Base-by-base conservation (phyloP, 23 red algal genomes). In the Agarophyton chilense region DNA sequence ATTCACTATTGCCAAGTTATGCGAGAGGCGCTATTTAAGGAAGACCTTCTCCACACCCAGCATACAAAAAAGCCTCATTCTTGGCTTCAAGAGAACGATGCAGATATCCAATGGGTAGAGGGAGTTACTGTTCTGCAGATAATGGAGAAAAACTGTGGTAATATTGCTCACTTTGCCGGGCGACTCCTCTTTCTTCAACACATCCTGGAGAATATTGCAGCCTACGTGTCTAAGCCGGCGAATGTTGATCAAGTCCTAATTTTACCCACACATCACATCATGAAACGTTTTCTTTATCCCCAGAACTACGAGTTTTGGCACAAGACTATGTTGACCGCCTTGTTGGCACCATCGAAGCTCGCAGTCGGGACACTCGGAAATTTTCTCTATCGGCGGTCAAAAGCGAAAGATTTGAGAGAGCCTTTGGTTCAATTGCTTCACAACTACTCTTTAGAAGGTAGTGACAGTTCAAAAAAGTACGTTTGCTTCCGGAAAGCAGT, bases 121-220 rank as follows among this genome's bases (percentile, higher is more conserved):
- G 90, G 79, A 18, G 28, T 85, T 11, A 96, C 88, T n/a, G 67
- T 92, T 11, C 31, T 96, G 45, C 94, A 96, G 61, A 50, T 92
- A 44, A 34, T 96, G 44, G 87, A 92, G 36, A 93, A 86, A 33
- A 92, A 90, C 76, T 96, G 94, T 64, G 87, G 89, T 17, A 96
- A 96, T 52, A 96, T 96, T 74, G 94, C 94, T 51, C 94, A 96
- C 68, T 96, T 88, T 60, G 70, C 83, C 13, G 94, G 94, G 1
- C 88, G 94, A 24, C 51, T 73, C 6, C 58, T 92, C 36, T 86
- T 93, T 82, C 74, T 96, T 21, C 84, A 96, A 29, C 94, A 96
- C 46, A 88, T 93, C 55, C 7, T 93, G 26, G 76, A 86, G 28
- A 92, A 96, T 75, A 75, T 79, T 19, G 45, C 70, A 0, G 74